phyloP scores from a whole-genome alignment of 2,329 filamentous ascomycete species.

The Aspergillus quadricinctus region DNA sequence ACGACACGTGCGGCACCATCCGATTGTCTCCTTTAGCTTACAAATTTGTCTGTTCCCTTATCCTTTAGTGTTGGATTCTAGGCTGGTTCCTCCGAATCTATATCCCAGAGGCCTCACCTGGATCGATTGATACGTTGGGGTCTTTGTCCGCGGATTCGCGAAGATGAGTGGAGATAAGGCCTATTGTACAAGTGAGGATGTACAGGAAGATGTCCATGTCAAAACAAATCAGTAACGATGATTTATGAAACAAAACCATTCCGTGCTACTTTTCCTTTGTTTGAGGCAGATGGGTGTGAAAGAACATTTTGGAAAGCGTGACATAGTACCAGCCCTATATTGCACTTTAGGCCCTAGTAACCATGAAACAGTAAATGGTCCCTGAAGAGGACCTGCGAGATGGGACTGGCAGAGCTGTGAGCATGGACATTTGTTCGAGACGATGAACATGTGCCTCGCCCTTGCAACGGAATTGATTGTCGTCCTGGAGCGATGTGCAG shows the following conservation, averaged over 20 bases:
- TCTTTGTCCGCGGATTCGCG: not conserved
- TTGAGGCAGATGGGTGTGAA: not conserved
- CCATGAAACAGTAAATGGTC: not conserved
- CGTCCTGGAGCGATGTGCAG: not conserved
- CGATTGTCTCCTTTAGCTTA: not conserved
- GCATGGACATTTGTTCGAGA: not conserved
- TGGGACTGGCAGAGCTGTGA: not conserved
- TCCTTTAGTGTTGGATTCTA: not conserved
- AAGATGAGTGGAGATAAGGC: not conserved
- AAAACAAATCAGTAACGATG: not conserved
- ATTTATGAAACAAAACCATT: not conserved
- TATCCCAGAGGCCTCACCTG: not conserved
- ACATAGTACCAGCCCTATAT: not conserved
- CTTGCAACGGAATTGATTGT: not conserved
- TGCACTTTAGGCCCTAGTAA: not conserved
- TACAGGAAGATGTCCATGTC: constrained; percentile 1
- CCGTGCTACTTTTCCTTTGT: not conserved
- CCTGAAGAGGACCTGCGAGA: not conserved
- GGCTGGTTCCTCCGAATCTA: constrained; percentile 1
- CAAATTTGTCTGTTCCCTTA: not conserved
- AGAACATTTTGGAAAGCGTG: not conserved
- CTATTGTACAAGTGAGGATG: not conserved
- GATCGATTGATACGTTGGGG: not conserved
- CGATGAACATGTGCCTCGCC: not conserved
- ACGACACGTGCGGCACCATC: constrained; percentile 1